These are phyloP conservation scores for Diaporthe capsici DNA, from an alignment of 2,329 filamentous ascomycete species.

Conservation along the genomic window DNA sequence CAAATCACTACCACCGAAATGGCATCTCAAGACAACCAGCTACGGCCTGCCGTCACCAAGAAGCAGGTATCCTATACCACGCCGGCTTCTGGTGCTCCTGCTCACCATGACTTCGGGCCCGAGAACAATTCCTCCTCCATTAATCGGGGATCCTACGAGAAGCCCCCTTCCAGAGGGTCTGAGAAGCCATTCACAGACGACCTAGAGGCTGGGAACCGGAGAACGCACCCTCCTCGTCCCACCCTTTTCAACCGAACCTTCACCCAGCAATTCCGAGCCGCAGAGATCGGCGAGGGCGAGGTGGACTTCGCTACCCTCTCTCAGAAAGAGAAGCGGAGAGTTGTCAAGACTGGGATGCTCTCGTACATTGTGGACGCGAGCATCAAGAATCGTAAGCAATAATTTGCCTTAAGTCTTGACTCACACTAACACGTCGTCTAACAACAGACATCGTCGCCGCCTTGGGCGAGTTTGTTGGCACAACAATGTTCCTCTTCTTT, in stretches of 20 bases:
- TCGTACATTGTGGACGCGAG: slow-evolving; percentile 3
- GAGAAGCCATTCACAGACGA: slow-evolving; percentile 22
- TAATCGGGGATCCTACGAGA: neutral
- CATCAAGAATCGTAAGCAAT: slow-evolving; percentile 18
- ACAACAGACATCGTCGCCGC: slow-evolving; percentile 16
- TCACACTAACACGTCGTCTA: neutral
- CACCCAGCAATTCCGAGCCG: slow-evolving; percentile 23
- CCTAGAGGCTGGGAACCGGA: neutral
- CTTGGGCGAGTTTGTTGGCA: slow-evolving; percentile 58
- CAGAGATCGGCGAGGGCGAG: neutral
- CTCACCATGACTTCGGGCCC: slow-evolving; percentile 9
- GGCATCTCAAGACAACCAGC: slow-evolving; percentile 19
- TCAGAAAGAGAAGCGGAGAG: slow-evolving; percentile 24
- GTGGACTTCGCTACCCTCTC: slow-evolving; percentile 17
- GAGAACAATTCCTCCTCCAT: neutral
- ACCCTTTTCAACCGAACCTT: slow-evolving; percentile 9
- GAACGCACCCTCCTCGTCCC: neutral
- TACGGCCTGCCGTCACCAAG: slow-evolving; percentile 1
- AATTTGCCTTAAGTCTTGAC: neutral
- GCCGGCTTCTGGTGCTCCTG: neutral
- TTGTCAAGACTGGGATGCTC: slow-evolving; percentile 7
- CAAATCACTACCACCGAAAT: neutral
- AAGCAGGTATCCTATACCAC: slow-evolving; percentile 21
- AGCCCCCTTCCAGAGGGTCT: neutral
- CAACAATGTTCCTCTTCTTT: slow-evolving; percentile 60